phyloP scores from a whole-genome alignment of 495 filamentous ascomycete genomes.

The Neurospora sp. region DNA sequence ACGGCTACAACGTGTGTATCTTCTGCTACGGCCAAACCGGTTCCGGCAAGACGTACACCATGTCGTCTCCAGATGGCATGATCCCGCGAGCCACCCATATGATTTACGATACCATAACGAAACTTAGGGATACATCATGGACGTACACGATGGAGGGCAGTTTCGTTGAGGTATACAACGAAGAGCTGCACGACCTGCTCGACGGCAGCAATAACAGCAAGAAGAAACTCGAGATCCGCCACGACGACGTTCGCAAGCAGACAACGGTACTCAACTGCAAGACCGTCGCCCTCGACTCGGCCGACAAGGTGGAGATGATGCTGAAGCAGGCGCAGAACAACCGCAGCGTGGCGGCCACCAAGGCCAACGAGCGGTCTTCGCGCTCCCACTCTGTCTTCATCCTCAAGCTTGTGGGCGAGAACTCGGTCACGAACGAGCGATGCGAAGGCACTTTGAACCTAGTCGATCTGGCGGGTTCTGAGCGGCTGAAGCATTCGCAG shows the following conservation, averaged over 20 bases:
- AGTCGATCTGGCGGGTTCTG: conserved; percentile 89
- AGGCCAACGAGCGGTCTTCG: conserved; percentile 89
- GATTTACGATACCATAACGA: conserved; percentile 78
- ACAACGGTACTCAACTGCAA: conserved; percentile 79
- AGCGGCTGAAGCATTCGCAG: conserved; percentile 75
- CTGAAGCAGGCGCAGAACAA: conserved; percentile 71
- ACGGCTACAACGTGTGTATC: conserved; percentile 98
- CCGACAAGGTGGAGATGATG: conserved; percentile 66
- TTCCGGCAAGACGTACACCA: conserved; percentile 92
- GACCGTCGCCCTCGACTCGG: conserved; percentile 66
- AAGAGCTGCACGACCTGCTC: conserved; percentile 88
- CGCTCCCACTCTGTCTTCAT: conserved; percentile 96
- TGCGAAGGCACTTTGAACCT: conserved; percentile 93
- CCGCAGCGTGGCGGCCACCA: conserved; percentile 86
- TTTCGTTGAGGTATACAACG: conserved; percentile 99
- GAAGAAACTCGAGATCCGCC: conserved; percentile 86
- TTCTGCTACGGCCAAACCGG: conserved; percentile 99
- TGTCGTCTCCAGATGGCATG: conserved; percentile 90
- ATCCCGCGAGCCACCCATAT: conserved; percentile 88
- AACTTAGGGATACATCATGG: conserved; percentile 86
- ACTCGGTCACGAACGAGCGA: conserved; percentile 68
- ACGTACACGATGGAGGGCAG: conserved; percentile 86
- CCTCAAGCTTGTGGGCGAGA: conserved; percentile 74
- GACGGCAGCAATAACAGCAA: conserved; percentile 75
- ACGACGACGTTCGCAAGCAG: conserved; percentile 70